phyloP scores from a whole-genome alignment of 371 early-diverging fungal species.

The Mortierella sp. region DNA sequence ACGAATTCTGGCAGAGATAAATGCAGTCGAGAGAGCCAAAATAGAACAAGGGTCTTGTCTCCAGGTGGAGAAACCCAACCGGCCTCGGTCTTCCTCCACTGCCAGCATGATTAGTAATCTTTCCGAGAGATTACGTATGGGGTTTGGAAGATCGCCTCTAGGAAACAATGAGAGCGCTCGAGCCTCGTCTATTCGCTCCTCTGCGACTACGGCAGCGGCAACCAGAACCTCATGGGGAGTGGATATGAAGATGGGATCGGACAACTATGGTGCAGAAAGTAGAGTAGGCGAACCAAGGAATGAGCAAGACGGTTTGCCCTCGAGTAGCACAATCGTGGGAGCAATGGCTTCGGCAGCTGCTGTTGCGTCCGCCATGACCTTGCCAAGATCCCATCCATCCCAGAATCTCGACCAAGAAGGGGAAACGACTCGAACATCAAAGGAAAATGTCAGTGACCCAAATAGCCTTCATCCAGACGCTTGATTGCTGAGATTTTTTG shows the following conservation, averaged over 20 bases:
- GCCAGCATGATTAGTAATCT: slow-evolving; percentile 45
- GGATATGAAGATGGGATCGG: neutral
- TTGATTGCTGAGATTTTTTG: no score
- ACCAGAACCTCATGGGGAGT: neutral
- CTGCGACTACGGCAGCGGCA: no score
- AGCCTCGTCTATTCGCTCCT: slow-evolving; percentile 11
- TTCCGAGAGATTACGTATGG: slow-evolving; percentile 28
- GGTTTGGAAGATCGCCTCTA: no score
- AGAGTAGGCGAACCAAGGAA: neutral
- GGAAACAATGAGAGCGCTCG: slow-evolving; percentile 30
- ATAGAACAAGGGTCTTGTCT: slow-evolving; percentile 1
- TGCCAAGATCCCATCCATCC: no score
- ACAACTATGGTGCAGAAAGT: neutral
- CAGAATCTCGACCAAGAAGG: no score
- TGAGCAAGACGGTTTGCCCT: no score
- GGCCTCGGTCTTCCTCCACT: slow-evolving; percentile 44
- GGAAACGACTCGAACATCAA: no score
- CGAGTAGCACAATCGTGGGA: no score
- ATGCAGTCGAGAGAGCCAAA: slow-evolving; percentile 5
- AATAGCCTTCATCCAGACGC: no score
- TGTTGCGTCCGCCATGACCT: no score
- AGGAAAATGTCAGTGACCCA: no score
- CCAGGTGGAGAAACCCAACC: slow-evolving; percentile 2
- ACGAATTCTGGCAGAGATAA: neutral
- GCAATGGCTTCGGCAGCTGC: no score